Percentiles rank a stretch among this genome's conserved stretches.
phyloP scores from a whole-genome alignment of 163 green algal species.

The Volvox carteri region DNA sequence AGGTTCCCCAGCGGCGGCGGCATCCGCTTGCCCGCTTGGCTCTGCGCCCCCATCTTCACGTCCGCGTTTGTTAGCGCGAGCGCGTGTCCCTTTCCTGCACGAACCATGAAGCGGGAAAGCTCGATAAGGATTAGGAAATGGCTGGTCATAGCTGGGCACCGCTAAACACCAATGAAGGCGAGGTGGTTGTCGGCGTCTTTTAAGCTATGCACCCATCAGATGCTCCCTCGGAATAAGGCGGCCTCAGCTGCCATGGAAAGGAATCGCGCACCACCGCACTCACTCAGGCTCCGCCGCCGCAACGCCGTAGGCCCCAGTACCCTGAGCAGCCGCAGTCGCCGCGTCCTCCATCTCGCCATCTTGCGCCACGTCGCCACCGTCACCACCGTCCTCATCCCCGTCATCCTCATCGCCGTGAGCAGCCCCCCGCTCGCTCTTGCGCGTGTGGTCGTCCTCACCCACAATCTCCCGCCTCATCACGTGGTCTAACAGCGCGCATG shows the following conservation, averaged over 20 bases:
- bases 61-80: conserved; percentile 6
- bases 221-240: too few relatives aligned
- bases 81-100: background rate
- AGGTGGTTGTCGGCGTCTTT: too few relatives aligned
- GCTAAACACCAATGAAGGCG: too few relatives aligned
- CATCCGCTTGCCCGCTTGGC: conserved; percentile 20
- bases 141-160: too few relatives aligned
- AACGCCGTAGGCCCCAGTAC: conserved; percentile 3
- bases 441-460: conserved; percentile 57
- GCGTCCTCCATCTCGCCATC: conserved; percentile 38
- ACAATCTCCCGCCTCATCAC: conserved; percentile 75
- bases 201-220: too few relatives aligned
- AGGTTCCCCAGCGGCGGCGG: background rate
- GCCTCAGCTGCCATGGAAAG: too few relatives aligned
- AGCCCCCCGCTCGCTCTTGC: conserved; percentile 19
- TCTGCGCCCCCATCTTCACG: conserved; percentile 3
- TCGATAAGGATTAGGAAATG: too few relatives aligned
- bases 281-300: background rate
- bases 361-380: background rate
- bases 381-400: conserved; percentile 32
- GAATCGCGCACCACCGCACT: too few relatives aligned
- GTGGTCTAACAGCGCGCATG: conserved; percentile 66
- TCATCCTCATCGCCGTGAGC: conserved; percentile 13
- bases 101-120: too few relatives aligned
- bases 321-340: background rate